A percentile compares a stretch with the other conserved stretches of the same genome.
phyloP scores from a whole-genome alignment of 108 stramenopile genomes.

The Cyclotella choctawhatcheeana region DNA sequence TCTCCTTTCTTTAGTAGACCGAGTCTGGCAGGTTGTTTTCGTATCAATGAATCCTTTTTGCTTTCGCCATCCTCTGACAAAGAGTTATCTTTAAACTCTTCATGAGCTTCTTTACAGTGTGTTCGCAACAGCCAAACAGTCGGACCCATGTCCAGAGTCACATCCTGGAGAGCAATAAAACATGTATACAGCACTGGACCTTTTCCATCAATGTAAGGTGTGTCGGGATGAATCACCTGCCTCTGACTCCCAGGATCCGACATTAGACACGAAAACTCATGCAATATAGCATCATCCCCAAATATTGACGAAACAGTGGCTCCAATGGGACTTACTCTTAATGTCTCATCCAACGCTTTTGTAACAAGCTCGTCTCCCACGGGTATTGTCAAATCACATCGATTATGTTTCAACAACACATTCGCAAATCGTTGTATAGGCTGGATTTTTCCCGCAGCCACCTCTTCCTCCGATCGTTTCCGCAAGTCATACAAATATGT shows the following conservation, averaged over 20 bases:
- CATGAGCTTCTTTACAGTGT: slow-evolving; percentile 62
- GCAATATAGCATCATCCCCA: slow-evolving; percentile 60
- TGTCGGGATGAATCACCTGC: slow-evolving; percentile 88
- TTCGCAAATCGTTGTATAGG: slow-evolving; percentile 76
- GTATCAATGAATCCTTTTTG: slow-evolving; percentile 69
- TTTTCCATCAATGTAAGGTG: slow-evolving; percentile 53
- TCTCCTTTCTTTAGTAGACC: slow-evolving; percentile 73
- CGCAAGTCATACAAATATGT: slow-evolving; percentile 58
- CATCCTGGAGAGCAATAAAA: slow-evolving; percentile 85
- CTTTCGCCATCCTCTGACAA: slow-evolving; percentile 32
- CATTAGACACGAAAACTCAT: slow-evolving; percentile 77
- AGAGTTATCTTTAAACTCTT: slow-evolving; percentile 54
- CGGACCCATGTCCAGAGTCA: slow-evolving; percentile 79
- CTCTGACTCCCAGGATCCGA: slow-evolving; percentile 78
- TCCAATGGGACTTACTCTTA: slow-evolving; percentile 58
- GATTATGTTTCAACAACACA: slow-evolving; percentile 76
- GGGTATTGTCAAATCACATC: slow-evolving; percentile 83
- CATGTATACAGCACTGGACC: slow-evolving; percentile 77
- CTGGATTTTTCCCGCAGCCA: slow-evolving; percentile 47
- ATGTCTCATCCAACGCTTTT: slow-evolving; percentile 44
- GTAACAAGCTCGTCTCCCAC: slow-evolving; percentile 49
- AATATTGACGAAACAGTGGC: slow-evolving; percentile 54
- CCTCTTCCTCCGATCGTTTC: slow-evolving; percentile 44
- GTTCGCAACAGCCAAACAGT: slow-evolving; percentile 80
- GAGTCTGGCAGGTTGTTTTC: slow-evolving; percentile 56